A percentile compares a stretch with the other conserved stretches of the same genome.
These are phyloP conservation scores for Rhodotorula taiwanensis DNA, from an alignment of 768 basidiomycete genomes.

Conservation along the genomic window DNA sequence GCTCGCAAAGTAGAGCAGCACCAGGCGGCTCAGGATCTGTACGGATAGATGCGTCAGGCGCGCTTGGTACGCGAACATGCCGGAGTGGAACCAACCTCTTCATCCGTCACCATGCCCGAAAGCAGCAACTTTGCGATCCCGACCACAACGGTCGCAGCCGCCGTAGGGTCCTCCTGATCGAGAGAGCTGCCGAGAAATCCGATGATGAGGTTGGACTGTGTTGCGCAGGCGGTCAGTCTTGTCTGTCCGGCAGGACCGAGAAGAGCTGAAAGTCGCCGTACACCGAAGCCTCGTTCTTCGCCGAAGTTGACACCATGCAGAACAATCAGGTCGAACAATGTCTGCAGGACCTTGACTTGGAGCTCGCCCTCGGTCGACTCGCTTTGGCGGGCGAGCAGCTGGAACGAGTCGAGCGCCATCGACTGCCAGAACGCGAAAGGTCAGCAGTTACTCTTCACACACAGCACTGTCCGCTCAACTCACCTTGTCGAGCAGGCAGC, in stretches of 20 bases:
- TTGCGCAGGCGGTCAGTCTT: background rate
- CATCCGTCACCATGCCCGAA: constrained; percentile 65
- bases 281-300: constrained; percentile 35
- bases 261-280: background rate
- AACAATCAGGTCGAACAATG: constrained; percentile 80
- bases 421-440: constrained; percentile 40
- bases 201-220: constrained; percentile 53
- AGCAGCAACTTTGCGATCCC: constrained; percentile 83
- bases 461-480: too few species aligned
- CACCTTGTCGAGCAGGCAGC: constrained; percentile 70
- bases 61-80: background rate
- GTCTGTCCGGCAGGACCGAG: background rate
- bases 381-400: constrained; percentile 73
- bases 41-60: background rate
- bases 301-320: constrained; percentile 65
- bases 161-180: constrained; percentile 56
- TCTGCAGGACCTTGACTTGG: constrained; percentile 61
- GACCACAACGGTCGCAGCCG: constrained; percentile 65
- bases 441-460: background rate
- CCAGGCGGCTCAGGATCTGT: constrained; percentile 53
- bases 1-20: constrained; percentile 66
- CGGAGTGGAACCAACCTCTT: constrained; percentile 51
- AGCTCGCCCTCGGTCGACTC: constrained; percentile 53
- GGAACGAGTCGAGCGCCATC: constrained; percentile 58
- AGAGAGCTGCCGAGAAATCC: constrained; percentile 60